Base-by-base conservation (phyloP, 805 yeast genomes). In the Torulaspora franciscae region DNA sequence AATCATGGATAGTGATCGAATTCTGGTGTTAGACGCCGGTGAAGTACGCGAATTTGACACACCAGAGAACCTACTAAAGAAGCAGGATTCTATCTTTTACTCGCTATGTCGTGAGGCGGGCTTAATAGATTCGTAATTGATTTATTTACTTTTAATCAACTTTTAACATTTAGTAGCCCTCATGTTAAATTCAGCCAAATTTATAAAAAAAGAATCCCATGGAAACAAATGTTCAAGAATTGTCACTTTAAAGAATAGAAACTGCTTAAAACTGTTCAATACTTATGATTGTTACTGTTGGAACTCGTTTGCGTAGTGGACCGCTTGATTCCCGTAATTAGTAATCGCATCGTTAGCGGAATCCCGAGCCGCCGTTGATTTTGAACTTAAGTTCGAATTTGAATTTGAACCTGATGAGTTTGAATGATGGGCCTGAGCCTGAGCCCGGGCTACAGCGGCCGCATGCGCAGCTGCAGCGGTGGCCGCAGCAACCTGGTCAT, bases 101-200 rank as follows among this genome's bases (percentile, higher is more conserved):
- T 73, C 89, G 0, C 71, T 93, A 47, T 86, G 95, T 54, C 75
- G 82, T 50, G 85, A 85, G 60, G 95, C 93, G 35, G 96, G 95
- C 1, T 76, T 77, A 46, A 28, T 35, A 13, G 37, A 34, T 28
- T 13, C 25, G 10, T 41, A 34, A 30, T 10, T 26, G 22, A 11
- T 25, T 22, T 41, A 41, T 7, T 32, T 19, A 28, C 14, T 17
- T 37, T 7, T 14, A 28, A 9, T 13, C 34, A 27, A 14, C 27
- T 9, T 38, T 29, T 30, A 7, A 29, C 35, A 23, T n/a, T 22
- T 22, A 15, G 35, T n/a, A 6, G 19, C 13, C 22, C n/a, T 10
- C 19, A 9, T 3, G 3, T 10, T 2, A 27, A 27, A 30, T 30
- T 14, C 19, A 15, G 22, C 4, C 1, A 5, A 6, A 27, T 8